Percentiles rank a stretch among this genome's conserved stretches.
Evolutionary conservation across 2,329 filamentous ascomycete genomes (phyloP).

Genomic region (Aureobasidium namibiae): DNA sequence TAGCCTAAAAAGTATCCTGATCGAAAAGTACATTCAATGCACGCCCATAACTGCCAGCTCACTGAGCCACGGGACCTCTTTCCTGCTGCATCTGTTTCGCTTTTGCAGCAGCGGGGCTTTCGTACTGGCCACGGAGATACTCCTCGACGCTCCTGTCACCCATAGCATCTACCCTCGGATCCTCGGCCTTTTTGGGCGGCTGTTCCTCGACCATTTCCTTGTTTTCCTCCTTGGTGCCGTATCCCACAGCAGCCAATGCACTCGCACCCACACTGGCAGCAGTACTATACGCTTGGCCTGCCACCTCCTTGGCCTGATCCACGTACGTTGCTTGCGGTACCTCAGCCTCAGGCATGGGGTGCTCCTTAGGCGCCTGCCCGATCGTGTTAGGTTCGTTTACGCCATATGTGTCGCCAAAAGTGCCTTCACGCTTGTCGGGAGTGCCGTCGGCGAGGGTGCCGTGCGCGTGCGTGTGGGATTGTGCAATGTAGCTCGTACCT

Average conservation of each 20-base stretch:
- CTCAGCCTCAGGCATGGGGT: constrained; percentile 28
- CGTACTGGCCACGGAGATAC: constrained; percentile 26
- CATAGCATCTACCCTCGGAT: constrained; percentile 25
- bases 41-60: not conserved
- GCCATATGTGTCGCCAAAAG: constrained; percentile 35
- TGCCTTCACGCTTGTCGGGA: constrained; percentile 34
- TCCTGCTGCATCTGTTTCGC: not conserved
- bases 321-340: constrained; percentile 29
- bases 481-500: constrained; percentile 32
- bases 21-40: no score
- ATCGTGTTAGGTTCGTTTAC: constrained; percentile 42
- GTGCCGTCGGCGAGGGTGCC: constrained; percentile 36
- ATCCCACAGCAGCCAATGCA: constrained; percentile 28
- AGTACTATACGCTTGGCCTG: constrained; percentile 21
- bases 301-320: constrained; percentile 36
- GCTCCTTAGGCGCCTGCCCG: constrained; percentile 42
- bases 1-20: not conserved
- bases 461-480: constrained; percentile 35
- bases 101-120: constrained; percentile 13
- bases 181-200: constrained; percentile 17
- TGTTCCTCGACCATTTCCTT: constrained; percentile 16
- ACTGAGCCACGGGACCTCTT: no score
- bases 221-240: constrained; percentile 22
- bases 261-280: constrained; percentile 25
- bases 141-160: constrained; percentile 27